Evolutionary conservation across 2,329 filamentous ascomycete species (phyloP).

Genomic region (Trichoderma pleuroti): DNA sequence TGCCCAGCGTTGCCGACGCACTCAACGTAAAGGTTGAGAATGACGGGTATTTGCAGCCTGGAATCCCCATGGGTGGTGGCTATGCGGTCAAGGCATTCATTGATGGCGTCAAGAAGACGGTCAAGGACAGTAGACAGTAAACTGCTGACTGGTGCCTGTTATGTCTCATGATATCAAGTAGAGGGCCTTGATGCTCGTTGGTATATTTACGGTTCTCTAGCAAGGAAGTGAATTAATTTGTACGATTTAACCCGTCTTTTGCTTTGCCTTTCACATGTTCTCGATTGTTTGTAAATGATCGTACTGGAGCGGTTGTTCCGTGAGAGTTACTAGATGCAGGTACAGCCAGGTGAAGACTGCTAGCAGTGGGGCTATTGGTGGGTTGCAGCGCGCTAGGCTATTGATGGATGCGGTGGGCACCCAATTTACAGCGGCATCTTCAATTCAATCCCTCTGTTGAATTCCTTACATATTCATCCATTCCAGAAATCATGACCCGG

Average conservation of each 20-base stretch:
- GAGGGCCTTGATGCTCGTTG: not conserved
- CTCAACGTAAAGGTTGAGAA: slow-evolving; percentile 77
- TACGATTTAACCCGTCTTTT: not conserved
- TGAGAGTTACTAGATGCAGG: not conserved
- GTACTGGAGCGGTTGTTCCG: not conserved
- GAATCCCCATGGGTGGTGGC: slow-evolving; percentile 80
- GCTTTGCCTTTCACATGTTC: not conserved
- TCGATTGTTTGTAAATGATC: not conserved
- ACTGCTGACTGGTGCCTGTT: not conserved
- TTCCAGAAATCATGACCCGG: not conserved
- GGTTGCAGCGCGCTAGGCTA: slow-evolving; percentile 12
- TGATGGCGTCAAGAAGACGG: slow-evolving; percentile 77
- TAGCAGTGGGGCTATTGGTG: not conserved
- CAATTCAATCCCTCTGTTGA: not conserved
- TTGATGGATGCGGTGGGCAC: slow-evolving; percentile 8
- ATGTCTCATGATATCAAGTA: not conserved
- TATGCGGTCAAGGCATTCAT: slow-evolving; percentile 90
- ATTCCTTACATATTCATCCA: not conserved
- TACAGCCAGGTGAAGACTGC: slow-evolving; percentile 2
- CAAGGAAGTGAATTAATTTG: not conserved
- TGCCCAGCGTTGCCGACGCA: slow-evolving; percentile 86
- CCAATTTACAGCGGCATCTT: not conserved
- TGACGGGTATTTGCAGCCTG: slow-evolving; percentile 75
- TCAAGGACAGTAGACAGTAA: slow-evolving; percentile 53
- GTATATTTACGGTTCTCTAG: not conserved